Conservation (phyloP, 495 filamentous ascomycete species). For the Penicillium parvum region DNA sequence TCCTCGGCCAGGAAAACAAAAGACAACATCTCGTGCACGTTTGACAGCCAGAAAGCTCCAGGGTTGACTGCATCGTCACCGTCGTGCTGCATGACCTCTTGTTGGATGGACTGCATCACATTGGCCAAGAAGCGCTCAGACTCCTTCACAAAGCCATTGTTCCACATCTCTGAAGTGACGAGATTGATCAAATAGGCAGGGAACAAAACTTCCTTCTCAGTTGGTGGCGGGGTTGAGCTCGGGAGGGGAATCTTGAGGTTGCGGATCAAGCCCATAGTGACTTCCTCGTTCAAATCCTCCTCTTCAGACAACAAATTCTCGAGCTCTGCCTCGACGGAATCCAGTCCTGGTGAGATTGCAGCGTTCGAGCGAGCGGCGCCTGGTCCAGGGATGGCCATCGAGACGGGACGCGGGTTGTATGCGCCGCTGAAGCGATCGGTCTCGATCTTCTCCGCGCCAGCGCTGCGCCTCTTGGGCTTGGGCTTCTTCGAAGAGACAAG, state of each 20-base stretch:
- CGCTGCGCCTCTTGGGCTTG: slow-evolving; percentile 92
- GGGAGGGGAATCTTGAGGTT: slow-evolving; percentile 94
- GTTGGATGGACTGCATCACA: slow-evolving; percentile 99
- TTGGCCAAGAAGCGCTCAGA: slow-evolving; percentile 98
- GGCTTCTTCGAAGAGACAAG: slow-evolving; percentile 96
- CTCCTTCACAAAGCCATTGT: slow-evolving; percentile 99
- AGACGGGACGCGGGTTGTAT: slow-evolving; percentile 92
- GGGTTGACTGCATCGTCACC: slow-evolving; percentile 97
- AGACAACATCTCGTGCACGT: slow-evolving; percentile 99
- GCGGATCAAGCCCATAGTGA: slow-evolving; percentile 89
- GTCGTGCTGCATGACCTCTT: slow-evolving; percentile 98
- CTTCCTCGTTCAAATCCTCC: slow-evolving; percentile 91
- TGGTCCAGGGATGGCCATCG: slow-evolving; percentile 76
- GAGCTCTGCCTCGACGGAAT: slow-evolving; percentile 89
- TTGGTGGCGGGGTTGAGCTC: slow-evolving; percentile 75
- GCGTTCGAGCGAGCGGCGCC: slow-evolving; percentile 60
- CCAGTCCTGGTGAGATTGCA: slow-evolving; percentile 69
- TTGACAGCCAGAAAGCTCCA: slow-evolving; percentile 97
- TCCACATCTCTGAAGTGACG: slow-evolving; percentile 99
- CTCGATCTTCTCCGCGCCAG: slow-evolving; percentile 79
- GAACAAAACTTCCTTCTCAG: slow-evolving; percentile 98
- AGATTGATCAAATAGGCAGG: slow-evolving; percentile 98
- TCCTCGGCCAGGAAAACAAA: slow-evolving; percentile 99
- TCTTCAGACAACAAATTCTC: slow-evolving; percentile 92
- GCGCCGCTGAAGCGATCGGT: slow-evolving; percentile 82